Evolutionary conservation across 805 yeast species (phyloP).

Genomic region (Teunomyces aglyptinius): DNA sequence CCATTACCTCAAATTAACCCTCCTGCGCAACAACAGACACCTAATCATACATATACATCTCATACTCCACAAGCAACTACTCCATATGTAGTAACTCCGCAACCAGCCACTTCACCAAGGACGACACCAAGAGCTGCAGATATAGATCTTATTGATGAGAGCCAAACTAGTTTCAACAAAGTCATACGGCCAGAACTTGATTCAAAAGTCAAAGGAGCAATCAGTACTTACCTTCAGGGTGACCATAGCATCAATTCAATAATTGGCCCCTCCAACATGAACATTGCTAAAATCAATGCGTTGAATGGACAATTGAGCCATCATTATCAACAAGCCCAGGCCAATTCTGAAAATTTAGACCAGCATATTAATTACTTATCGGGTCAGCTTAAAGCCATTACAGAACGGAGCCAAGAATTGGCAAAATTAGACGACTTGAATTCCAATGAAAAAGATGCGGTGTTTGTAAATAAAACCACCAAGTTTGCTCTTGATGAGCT

Average conservation of each 20-base stretch:
- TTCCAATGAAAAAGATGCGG: slow-evolving; percentile 14
- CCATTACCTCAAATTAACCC: slow-evolving; percentile 19
- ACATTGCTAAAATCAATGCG: slow-evolving; percentile 21
- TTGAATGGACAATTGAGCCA: slow-evolving; percentile 32
- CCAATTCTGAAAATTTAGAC: slow-evolving; percentile 31
- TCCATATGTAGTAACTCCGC: background rate
- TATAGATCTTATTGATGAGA: background rate
- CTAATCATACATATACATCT: background rate
- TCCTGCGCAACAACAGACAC: background rate
- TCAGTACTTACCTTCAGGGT: background rate
- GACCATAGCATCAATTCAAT: slow-evolving; percentile 3
- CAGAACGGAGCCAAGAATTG: slow-evolving; percentile 25
- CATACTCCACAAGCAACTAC: too few relatives aligned
- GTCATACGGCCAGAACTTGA: background rate
- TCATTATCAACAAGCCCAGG: slow-evolving; percentile 36
- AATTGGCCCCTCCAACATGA: slow-evolving; percentile 7
- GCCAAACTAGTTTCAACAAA: background rate
- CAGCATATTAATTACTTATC: slow-evolving; percentile 28
- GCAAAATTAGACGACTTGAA: slow-evolving; percentile 24
- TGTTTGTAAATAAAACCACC: slow-evolving; percentile 13
- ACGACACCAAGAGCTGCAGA: background rate
- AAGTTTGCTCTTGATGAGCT: slow-evolving; percentile 31
- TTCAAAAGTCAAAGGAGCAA: background rate
- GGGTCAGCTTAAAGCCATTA: slow-evolving; percentile 22
- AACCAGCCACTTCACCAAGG: background rate